Base-by-base conservation (phyloP, 169 alveolate species). In the Babesia ovata region DNA sequence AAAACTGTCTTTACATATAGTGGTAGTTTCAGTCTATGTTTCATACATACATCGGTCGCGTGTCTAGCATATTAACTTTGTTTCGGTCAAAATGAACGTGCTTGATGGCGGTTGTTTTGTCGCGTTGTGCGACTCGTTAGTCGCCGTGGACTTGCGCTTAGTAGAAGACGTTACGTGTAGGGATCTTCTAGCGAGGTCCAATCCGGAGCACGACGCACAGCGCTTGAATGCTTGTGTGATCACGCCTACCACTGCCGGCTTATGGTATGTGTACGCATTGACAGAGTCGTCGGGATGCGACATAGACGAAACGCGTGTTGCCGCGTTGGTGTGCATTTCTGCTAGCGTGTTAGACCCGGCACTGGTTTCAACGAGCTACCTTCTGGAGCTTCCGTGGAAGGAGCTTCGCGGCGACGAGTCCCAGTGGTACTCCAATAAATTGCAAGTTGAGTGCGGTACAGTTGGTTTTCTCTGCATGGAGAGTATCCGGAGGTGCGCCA, bases 391-490 rank as follows among this genome's bases (percentile, higher is more conserved):
- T 49, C 50, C 69, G n/a, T 71, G 81, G 81, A 57, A 28, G 60
- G 72, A 71, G 8, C 17, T 58, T 16, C 16, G n/a, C 9, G 48
- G 36, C 14, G 28, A 28, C 54, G 58, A 44, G 4, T 10, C 21
- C 44, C 26, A 33, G 2, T 48, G 46, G 53, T n/a, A 17, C 50
- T 2, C 81, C 36, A 26, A 59, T n/a, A 26, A 71, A 14, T 14
- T 59, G 63, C 63, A 56, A n/a, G 24, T 71, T 6, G 26, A 7
- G 13, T 72, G 92, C 63, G 92, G 92, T 7, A 84, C 81, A 45
- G 85, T 75, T n/a, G 92, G 92, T 0, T 33, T 86, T 36, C 71
- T 86, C 62, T 86, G 92, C 60, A 57, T 81, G 45, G 92, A 86
- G 21, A 76, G 88, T 33, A 66, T 86, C 33, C 75, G 84, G 54